Percentiles rank a stretch among this genome's conserved stretches.
Evolutionary conservation across 805 yeast species (phyloP).

Genomic region (Gaillardinia entomophila): DNA sequence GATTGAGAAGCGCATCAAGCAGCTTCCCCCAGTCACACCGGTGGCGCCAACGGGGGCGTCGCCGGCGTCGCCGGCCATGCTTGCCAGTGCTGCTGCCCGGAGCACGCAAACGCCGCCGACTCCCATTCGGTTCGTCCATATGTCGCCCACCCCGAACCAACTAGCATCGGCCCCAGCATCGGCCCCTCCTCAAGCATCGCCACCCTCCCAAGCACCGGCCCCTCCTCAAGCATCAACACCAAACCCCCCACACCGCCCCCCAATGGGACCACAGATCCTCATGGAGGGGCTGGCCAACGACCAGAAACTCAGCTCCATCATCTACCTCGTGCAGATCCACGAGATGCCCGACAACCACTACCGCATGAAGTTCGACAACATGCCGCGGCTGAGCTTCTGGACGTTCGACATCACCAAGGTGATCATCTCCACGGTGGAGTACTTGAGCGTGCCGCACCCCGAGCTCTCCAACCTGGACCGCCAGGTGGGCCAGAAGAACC

Average conservation of each 20-base stretch:
- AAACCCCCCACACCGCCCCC: too few relatives aligned
- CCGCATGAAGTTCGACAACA: slow-evolving; percentile 3
- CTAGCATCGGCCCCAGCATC: too few relatives aligned
- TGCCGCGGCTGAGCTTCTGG: slow-evolving; percentile 10
- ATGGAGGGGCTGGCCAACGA: too few relatives aligned
- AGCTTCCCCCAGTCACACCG: too few relatives aligned
- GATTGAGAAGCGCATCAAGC: too few relatives aligned
- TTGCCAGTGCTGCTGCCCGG: not conserved
- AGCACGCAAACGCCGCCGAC: too few relatives aligned
- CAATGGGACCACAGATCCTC: too few relatives aligned
- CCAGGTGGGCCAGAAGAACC: slow-evolving; percentile 5
- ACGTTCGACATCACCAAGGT: slow-evolving; percentile 10
- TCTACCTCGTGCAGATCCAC: slow-evolving; percentile 2
- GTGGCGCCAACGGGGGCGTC: not conserved
- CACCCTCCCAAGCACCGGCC: too few relatives aligned
- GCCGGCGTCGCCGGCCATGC: not conserved
- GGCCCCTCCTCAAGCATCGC: too few relatives aligned
- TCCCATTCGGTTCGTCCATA: too few relatives aligned
- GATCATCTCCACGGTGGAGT: slow-evolving; percentile 13
- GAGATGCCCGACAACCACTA: slow-evolving; percentile 8
- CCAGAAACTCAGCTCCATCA: slow-evolving; percentile 5
- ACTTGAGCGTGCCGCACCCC: slow-evolving; percentile 3
- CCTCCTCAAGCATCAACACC: too few relatives aligned
- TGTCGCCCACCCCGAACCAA: not conserved
- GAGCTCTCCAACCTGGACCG: slow-evolving; percentile 3